Percentiles rank a stretch among this genome's conserved stretches.
Conservation (phyloP, 2,329 filamentous ascomycete genomes). For the Xylariaceae sp. region DNA sequence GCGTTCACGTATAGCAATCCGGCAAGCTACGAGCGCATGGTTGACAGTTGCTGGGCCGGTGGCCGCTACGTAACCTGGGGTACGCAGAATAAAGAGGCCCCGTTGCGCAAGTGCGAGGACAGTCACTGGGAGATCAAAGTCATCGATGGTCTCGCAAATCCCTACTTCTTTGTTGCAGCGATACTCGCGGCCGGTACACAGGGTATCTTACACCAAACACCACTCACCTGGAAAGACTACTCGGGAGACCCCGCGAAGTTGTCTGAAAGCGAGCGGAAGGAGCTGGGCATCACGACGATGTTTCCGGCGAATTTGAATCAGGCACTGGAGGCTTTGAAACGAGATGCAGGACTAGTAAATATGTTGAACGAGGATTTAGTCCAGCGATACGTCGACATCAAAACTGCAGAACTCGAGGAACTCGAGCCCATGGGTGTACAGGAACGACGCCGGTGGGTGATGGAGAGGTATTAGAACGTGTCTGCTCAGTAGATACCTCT, state of each 20-base stretch:
- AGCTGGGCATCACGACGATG: slow-evolving; percentile 49
- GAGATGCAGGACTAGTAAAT: slow-evolving; percentile 41
- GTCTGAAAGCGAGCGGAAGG: slow-evolving; percentile 38
- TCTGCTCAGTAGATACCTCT: no score
- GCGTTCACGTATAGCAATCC: slow-evolving; percentile 66
- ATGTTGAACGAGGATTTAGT: slow-evolving; percentile 49
- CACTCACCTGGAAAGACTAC: slow-evolving; percentile 50
- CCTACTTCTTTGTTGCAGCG: slow-evolving; percentile 64
- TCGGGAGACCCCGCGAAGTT: slow-evolving; percentile 48
- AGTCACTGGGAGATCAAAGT: slow-evolving; percentile 76
- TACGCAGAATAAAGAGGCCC: slow-evolving; percentile 73
- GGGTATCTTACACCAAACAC: slow-evolving; percentile 44
- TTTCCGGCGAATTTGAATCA: slow-evolving; percentile 52
- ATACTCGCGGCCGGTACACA: slow-evolving; percentile 55
- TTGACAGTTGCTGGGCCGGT: slow-evolving; percentile 71
- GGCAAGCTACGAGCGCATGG: slow-evolving; percentile 64
- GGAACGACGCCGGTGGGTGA: slow-evolving; percentile 53
- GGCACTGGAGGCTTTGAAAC: slow-evolving; percentile 47
- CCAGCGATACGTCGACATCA: slow-evolving; percentile 52
- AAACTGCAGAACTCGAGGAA: slow-evolving; percentile 52
- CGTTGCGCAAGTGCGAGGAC: slow-evolving; percentile 61
- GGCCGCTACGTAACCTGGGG: slow-evolving; percentile 78
- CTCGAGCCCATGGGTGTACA: slow-evolving; percentile 43
- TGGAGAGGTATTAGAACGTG: slow-evolving; percentile 56
- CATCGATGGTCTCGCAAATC: slow-evolving; percentile 75